Evolutionary conservation across 805 yeast genomes (phyloP).

Genomic region (Candida orba): DNA sequence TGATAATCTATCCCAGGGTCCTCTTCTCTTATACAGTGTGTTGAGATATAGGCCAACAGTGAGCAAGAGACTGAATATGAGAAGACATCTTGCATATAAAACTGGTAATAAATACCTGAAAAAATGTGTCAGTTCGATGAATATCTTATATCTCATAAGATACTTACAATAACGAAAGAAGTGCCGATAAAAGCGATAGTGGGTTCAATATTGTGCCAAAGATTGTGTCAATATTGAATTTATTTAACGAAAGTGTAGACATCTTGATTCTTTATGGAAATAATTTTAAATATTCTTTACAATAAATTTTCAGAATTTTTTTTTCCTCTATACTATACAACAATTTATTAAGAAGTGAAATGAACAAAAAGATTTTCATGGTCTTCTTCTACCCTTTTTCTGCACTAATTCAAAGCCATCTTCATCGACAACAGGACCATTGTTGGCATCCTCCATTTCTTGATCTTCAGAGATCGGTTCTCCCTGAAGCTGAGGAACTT

Average conservation of each 20-base stretch:
- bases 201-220: neutral
- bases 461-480: constrained; percentile 28
- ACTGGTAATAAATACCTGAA: constrained; percentile 6
- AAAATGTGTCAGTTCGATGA: constrained; percentile 1
- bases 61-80: neutral
- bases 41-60: neutral
- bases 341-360: too few species aligned
- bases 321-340: neutral
- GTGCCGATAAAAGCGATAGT: neutral
- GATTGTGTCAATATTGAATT: constrained; percentile 4
- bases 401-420: constrained; percentile 92
- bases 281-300: neutral
- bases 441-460: constrained; percentile 31
- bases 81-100: constrained; percentile 1
- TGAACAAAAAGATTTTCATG: neutral
- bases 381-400: constrained; percentile 52
- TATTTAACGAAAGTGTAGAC: neutral
- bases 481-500: constrained; percentile 18
- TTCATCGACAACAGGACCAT: constrained; percentile 76
- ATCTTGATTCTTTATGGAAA: neutral
- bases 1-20: constrained; percentile 14
- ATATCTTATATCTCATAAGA: neutral
- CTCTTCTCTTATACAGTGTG: constrained; percentile 14
- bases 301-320: neutral
- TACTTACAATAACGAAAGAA: constrained; percentile 6